Evolutionary conservation across 2,329 filamentous ascomycete genomes (phyloP).

Genomic region (Pseudonectria buxi): DNA sequence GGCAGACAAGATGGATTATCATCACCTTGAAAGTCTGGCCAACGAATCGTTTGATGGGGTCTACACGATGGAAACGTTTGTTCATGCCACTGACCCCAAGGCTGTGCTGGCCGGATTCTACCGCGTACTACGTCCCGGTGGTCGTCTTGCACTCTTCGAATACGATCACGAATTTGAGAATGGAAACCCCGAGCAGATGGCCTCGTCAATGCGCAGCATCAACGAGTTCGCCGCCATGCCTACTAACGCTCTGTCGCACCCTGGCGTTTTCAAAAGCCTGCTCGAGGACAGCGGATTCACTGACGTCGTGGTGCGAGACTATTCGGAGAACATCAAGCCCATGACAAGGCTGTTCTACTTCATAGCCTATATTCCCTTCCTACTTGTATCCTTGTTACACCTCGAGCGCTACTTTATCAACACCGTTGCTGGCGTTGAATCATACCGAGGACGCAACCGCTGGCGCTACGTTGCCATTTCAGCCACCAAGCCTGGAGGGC

Average conservation of each 20-base stretch:
- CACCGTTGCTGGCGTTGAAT: slow-evolving; percentile 6
- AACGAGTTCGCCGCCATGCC: slow-evolving; percentile 40
- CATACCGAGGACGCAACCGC: slow-evolving; percentile 3
- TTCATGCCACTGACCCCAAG: slow-evolving; percentile 43
- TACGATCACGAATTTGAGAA: slow-evolving; percentile 34
- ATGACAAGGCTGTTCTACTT: slow-evolving; percentile 40
- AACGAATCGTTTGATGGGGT: slow-evolving; percentile 39
- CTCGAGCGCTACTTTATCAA: slow-evolving; percentile 9
- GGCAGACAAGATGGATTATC: slow-evolving; percentile 41
- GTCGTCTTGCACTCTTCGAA: slow-evolving; percentile 38
- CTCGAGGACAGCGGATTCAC: slow-evolving; percentile 38
- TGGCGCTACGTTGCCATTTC: slow-evolving; percentile 7
- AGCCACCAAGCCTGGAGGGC: slow-evolving; percentile 5
- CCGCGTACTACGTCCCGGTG: slow-evolving; percentile 41
- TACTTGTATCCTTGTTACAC: slow-evolving; percentile 2
- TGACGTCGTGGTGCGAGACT: slow-evolving; percentile 37
- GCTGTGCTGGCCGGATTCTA: slow-evolving; percentile 39
- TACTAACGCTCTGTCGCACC: slow-evolving; percentile 30
- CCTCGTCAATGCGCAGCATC: slow-evolving; percentile 25
- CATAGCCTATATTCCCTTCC: slow-evolving; percentile 24
- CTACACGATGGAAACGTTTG: slow-evolving; percentile 51
- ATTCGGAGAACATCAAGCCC: slow-evolving; percentile 39
- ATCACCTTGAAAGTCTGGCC: slow-evolving; percentile 37
- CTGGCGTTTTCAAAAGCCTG: slow-evolving; percentile 34
- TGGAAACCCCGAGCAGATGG: slow-evolving; percentile 1